Conservation (phyloP, 192 early-diverging fungal genomes). For the Backusella sp. region DNA sequence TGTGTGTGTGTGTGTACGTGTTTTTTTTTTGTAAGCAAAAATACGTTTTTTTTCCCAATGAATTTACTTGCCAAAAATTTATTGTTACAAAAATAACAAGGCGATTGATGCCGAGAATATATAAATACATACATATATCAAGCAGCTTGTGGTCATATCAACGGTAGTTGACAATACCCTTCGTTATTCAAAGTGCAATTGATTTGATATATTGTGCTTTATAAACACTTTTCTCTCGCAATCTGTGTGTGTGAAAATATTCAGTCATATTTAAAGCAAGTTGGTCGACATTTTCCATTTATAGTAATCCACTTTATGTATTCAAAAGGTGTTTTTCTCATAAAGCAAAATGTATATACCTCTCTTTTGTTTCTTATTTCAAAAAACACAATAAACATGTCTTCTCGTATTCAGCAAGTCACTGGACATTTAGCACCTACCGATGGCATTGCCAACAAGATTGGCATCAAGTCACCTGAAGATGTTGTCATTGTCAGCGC, state of each 20-base stretch:
- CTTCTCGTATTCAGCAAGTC: conserved; percentile 57
- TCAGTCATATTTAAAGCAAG: not conserved
- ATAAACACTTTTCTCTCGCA: not conserved
- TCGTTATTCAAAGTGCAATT: too few relatives aligned
- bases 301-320: not conserved
- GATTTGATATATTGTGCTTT: too few relatives aligned
- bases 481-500: conserved; percentile 94
- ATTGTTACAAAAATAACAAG: too few relatives aligned
- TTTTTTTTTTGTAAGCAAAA: too few relatives aligned
- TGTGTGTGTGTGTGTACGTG: too few relatives aligned
- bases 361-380: not conserved
- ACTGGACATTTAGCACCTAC: conserved; percentile 47
- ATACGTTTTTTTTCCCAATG: too few relatives aligned
- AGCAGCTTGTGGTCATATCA: too few relatives aligned
- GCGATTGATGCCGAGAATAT: too few relatives aligned
- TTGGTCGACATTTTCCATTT: not conserved
- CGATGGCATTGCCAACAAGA: conserved; percentile 45
- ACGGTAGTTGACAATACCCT: too few relatives aligned
- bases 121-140: too few relatives aligned
- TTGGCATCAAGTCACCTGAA: conserved; percentile 77
- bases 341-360: not conserved
- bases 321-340: not conserved
- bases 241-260: not conserved
- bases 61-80: too few relatives aligned
- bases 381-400: conserved; percentile 35